A percentile compares a stretch with the other conserved stretches of the same genome.
phyloP scores from a whole-genome alignment of 2,329 filamentous ascomycete species.

The Fusarium chuoi region DNA sequence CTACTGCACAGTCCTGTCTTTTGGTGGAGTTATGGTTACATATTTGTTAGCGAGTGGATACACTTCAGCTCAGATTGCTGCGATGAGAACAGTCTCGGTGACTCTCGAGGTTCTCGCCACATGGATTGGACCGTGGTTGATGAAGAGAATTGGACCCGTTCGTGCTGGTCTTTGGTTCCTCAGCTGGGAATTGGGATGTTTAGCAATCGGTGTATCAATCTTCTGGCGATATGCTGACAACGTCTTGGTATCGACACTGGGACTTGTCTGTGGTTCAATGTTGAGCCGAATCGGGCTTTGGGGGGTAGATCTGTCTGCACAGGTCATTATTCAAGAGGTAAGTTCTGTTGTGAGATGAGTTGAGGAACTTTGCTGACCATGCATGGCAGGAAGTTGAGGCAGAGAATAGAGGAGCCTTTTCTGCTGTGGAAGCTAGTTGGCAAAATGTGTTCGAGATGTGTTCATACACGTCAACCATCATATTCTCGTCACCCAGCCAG shows the following conservation, averaged over 20 bases:
- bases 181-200: constrained; percentile 72
- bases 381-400: constrained; percentile 61
- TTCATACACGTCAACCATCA: constrained; percentile 72
- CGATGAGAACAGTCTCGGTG: constrained; percentile 63
- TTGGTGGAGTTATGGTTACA: constrained; percentile 72
- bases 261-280: constrained; percentile 61
- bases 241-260: constrained; percentile 54
- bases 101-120: constrained; percentile 70
- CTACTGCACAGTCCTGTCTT: constrained; percentile 70
- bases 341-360: not conserved
- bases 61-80: constrained; percentile 61
- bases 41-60: constrained; percentile 67
- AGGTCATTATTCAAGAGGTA: constrained; percentile 71
- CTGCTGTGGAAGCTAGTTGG: constrained; percentile 71
- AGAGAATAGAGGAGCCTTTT: constrained; percentile 73
- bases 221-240: constrained; percentile 51
- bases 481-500: constrained; percentile 70
- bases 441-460: constrained; percentile 78
- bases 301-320: constrained; percentile 70
- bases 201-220: constrained; percentile 56
- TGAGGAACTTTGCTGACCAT: constrained; percentile 3
- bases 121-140: constrained; percentile 66
- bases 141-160: constrained; percentile 65
- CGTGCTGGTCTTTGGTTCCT: constrained; percentile 77
- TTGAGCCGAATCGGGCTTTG: constrained; percentile 70